A percentile compares a stretch with the other conserved stretches of the same genome.
Conservation (phyloP, 2,329 filamentous ascomycete genomes). For the Ceratocystis smalleyi region DNA sequence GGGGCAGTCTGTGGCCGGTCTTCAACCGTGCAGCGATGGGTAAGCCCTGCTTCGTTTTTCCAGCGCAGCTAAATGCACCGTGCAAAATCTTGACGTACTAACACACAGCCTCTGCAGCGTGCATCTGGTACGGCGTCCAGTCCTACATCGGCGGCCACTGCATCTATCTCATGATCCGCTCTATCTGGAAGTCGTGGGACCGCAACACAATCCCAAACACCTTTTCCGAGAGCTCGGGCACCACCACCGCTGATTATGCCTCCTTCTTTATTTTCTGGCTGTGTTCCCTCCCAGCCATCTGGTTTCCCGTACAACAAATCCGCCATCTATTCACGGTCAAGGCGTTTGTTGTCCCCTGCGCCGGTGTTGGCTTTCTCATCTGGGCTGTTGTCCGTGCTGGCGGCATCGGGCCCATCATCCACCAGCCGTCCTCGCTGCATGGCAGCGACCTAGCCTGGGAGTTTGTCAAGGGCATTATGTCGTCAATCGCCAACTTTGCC, state of each 20-base stretch:
- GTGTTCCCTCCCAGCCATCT: slow-evolving; percentile 64
- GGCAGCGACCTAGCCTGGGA: slow-evolving; percentile 65
- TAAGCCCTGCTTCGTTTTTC: slow-evolving; percentile 21
- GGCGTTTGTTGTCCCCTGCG: slow-evolving; percentile 64
- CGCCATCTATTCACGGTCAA: slow-evolving; percentile 86
- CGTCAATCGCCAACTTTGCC: slow-evolving; percentile 77
- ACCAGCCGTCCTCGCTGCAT: slow-evolving; percentile 44
- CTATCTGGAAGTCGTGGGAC: slow-evolving; percentile 62
- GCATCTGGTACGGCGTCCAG: slow-evolving; percentile 79
- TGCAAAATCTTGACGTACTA: neutral
- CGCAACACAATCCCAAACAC: slow-evolving; percentile 47
- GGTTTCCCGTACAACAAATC: slow-evolving; percentile 78
- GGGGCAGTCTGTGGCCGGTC: slow-evolving; percentile 77
- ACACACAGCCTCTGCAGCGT: slow-evolving; percentile 31
- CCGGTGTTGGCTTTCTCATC: slow-evolving; percentile 73
- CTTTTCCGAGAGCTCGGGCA: slow-evolving; percentile 49
- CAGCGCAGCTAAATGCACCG: slow-evolving; percentile 1
- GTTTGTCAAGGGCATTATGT: slow-evolving; percentile 76
- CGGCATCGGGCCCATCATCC: slow-evolving; percentile 68
- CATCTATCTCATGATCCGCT: slow-evolving; percentile 73
- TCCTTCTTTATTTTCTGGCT: slow-evolving; percentile 84
- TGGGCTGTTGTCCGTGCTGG: slow-evolving; percentile 73
- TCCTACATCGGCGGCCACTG: slow-evolving; percentile 73
- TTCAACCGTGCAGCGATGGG: slow-evolving; percentile 75
- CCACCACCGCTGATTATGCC: slow-evolving; percentile 57